phyloP scores from a whole-genome alignment of 257 asterid species.

The Solanum chmielewskii region DNA sequence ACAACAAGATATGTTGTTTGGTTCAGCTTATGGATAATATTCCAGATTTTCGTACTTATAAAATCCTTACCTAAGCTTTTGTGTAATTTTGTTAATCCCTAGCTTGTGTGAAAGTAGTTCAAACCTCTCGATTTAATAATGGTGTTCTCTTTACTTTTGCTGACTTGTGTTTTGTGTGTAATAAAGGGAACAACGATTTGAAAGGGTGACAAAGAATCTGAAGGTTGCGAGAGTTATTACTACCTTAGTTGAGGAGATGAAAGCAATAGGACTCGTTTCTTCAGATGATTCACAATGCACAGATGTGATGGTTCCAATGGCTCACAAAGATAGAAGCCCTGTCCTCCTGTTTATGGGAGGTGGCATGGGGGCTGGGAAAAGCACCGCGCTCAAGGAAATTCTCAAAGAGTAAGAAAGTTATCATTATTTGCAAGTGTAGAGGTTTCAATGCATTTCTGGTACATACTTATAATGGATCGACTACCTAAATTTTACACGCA shows the following conservation, averaged over 20 bases:
- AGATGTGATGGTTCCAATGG: slow-evolving; percentile 16
- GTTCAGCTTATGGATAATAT: background rate
- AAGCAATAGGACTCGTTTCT: slow-evolving; percentile 10
- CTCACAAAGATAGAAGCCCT: slow-evolving; percentile 15
- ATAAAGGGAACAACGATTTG: slow-evolving; percentile 83
- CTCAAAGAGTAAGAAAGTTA: slow-evolving; percentile 10
- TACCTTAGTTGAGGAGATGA: slow-evolving; percentile 14
- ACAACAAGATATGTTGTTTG: background rate
- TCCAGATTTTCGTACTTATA: background rate
- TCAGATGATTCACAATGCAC: slow-evolving; percentile 11
- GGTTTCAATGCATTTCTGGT: background rate
- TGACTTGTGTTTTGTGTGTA: background rate
- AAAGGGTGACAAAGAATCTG: slow-evolving; percentile 86
- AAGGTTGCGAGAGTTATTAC: slow-evolving; percentile 17
- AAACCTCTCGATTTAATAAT: background rate
- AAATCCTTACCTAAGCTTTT: background rate
- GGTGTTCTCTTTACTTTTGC: background rate
- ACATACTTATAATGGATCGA: background rate
- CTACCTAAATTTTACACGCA: slow-evolving; percentile 8
- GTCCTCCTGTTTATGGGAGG: slow-evolving; percentile 16
- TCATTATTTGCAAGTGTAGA: background rate
- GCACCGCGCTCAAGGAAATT: slow-evolving; percentile 12
- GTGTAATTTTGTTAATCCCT: background rate
- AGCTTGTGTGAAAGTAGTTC: background rate
- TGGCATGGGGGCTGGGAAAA: slow-evolving; percentile 16